Percentiles rank a stretch among this genome's conserved stretches.
Conservation (phyloP, 2,329 filamentous ascomycete genomes). For the Dactylonectria estremocensis region DNA sequence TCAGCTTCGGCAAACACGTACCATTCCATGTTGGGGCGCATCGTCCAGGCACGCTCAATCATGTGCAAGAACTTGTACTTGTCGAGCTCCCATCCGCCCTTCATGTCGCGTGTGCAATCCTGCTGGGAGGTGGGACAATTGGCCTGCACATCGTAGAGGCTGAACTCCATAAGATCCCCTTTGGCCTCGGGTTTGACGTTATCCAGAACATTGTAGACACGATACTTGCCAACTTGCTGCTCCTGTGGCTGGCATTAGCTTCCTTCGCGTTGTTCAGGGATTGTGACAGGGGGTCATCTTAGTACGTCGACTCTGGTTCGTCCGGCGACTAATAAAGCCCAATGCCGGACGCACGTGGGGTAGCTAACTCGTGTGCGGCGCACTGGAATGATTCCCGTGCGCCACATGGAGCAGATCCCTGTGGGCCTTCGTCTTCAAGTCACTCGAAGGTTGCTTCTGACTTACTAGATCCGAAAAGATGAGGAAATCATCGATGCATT, state of each 20-base stretch:
- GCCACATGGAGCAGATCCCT: constrained; percentile 6
- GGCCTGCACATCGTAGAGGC: constrained; percentile 61
- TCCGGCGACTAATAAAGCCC: background rate
- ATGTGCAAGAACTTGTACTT: constrained; percentile 76
- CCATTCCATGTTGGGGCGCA: constrained; percentile 69
- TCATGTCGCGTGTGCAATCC: constrained; percentile 55
- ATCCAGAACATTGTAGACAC: constrained; percentile 59
- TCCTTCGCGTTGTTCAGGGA: background rate
- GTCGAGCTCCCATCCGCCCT: constrained; percentile 68
- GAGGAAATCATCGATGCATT: constrained; percentile 68
- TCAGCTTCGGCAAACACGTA: constrained; percentile 74
- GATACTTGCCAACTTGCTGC: constrained; percentile 64
- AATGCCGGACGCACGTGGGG: background rate
- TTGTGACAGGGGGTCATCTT: background rate
- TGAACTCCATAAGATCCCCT: constrained; percentile 60
- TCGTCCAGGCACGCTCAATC: constrained; percentile 68
- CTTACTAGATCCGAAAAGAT: constrained; percentile 69
- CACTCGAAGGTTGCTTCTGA: constrained; percentile 6
- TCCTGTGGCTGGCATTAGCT: constrained; percentile 53
- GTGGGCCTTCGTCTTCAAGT: constrained; percentile 5
- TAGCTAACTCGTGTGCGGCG: background rate
- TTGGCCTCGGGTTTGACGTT: constrained; percentile 55
- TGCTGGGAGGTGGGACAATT: constrained; percentile 64
- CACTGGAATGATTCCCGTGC: constrained; percentile 22
- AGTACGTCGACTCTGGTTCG: background rate